phyloP scores from a whole-genome alignment of 495 filamentous ascomycete species.

The Aspergillus steynii region DNA sequence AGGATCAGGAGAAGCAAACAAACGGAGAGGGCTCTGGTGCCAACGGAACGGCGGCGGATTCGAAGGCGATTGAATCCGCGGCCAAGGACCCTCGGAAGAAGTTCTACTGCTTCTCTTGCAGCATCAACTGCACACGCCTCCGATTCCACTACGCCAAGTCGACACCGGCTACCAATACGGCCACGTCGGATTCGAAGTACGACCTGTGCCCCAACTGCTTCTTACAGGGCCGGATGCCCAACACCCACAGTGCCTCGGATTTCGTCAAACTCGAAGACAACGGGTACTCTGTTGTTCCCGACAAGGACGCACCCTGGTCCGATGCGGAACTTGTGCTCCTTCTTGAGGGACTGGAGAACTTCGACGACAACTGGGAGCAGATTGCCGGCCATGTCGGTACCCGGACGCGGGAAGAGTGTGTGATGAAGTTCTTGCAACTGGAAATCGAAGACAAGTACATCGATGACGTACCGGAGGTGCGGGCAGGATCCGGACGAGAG shows the following conservation, averaged over 20 bases:
- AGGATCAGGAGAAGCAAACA: slow-evolving; percentile 64
- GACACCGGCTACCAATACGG: slow-evolving; percentile 54
- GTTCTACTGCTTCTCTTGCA: slow-evolving; percentile 84
- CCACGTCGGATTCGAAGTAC: slow-evolving; percentile 64
- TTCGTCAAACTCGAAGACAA: slow-evolving; percentile 88
- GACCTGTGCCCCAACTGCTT: slow-evolving; percentile 91
- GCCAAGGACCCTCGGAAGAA: slow-evolving; percentile 65
- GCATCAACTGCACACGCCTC: slow-evolving; percentile 87
- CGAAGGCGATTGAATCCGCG: slow-evolving; percentile 61
- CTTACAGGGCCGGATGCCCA: slow-evolving; percentile 75
- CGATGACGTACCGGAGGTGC: slow-evolving; percentile 67
- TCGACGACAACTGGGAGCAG: slow-evolving; percentile 92
- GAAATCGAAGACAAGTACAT: slow-evolving; percentile 90
- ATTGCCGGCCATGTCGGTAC: slow-evolving; percentile 90
- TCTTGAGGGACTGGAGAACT: slow-evolving; percentile 85
- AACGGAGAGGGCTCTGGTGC: slow-evolving; percentile 70
- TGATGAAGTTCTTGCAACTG: slow-evolving; percentile 89
- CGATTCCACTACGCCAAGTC: slow-evolving; percentile 83
- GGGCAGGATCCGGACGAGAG: slow-evolving; percentile 69
- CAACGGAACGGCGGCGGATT: slow-evolving; percentile 53
- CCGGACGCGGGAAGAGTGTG: slow-evolving; percentile 92
- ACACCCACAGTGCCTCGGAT: slow-evolving; percentile 66
- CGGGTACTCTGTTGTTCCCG: slow-evolving; percentile 68
- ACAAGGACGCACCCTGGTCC: slow-evolving; percentile 83
- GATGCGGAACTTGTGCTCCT: slow-evolving; percentile 83